A percentile compares a stretch with the other conserved stretches of the same genome.
Conservation (phyloP, 1,284 basidiomycete species). For the Sphagnurus paluster region DNA sequence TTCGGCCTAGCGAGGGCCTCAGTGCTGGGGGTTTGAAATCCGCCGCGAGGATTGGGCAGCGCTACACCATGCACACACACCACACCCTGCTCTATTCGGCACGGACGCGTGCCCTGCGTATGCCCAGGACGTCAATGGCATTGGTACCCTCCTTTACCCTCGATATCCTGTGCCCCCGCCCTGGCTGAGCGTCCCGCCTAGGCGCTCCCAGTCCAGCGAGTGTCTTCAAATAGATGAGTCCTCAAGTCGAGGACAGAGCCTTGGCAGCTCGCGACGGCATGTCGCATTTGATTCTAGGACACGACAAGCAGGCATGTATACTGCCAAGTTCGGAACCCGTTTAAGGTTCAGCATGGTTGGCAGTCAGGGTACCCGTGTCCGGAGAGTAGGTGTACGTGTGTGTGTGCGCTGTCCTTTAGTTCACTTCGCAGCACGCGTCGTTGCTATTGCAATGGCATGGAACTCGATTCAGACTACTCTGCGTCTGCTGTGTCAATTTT, state of each 20-base stretch:
- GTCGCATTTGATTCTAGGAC: no score
- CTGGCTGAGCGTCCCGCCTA: no score
- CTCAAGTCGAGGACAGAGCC: no score
- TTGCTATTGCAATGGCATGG: not conserved
- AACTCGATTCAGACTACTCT: not conserved
- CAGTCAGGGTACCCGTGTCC: not conserved
- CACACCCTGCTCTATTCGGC: not conserved
- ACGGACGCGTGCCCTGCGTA: not conserved
- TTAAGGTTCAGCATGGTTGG: not conserved
- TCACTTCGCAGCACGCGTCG: not conserved
- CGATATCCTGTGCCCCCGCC: no score
- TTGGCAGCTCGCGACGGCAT: no score
- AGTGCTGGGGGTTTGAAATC: not conserved
- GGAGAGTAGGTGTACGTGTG: not conserved
- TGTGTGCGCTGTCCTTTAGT: not conserved
- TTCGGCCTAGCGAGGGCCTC: no score
- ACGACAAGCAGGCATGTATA: no score
- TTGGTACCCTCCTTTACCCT: no score
- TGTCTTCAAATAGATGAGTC: no score
- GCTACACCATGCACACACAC: not conserved
- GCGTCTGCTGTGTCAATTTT: not conserved
- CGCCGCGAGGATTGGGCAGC: not conserved
- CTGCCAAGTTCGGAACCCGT: no score
- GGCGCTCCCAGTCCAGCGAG: no score
- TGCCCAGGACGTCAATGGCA: not conserved